A percentile compares a stretch with the other conserved stretches of the same genome.
Conservation (phyloP, 2,329 filamentous ascomycete genomes). For the Fusarium zealandicum region DNA sequence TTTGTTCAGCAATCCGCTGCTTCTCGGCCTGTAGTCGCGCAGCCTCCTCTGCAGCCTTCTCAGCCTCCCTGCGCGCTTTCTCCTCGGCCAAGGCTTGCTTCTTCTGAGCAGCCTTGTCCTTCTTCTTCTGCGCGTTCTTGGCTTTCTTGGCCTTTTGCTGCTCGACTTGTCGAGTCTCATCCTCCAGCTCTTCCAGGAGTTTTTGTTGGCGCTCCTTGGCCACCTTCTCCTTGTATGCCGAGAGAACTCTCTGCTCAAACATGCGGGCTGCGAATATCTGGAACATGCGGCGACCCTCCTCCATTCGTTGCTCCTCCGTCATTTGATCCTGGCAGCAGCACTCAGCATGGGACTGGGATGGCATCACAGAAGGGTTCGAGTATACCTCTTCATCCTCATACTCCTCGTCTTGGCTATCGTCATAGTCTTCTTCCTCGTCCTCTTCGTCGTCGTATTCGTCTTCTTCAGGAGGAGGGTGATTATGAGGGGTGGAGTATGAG, state of each 20-base stretch:
- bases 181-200: slow-evolving; percentile 87
- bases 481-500: slow-evolving; percentile 66
- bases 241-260: slow-evolving; percentile 97
- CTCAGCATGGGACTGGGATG: slow-evolving; percentile 52
- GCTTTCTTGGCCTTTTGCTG: slow-evolving; percentile 91
- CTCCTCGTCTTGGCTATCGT: slow-evolving; percentile 69
- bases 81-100: slow-evolving; percentile 91
- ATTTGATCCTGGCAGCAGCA: slow-evolving; percentile 79
- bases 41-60: slow-evolving; percentile 87
- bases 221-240: slow-evolving; percentile 97
- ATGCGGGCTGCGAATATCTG: slow-evolving; percentile 99
- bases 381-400: slow-evolving; percentile 83
- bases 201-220: slow-evolving; percentile 90
- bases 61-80: slow-evolving; percentile 84
- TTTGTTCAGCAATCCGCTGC: slow-evolving; percentile 80
- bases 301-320: slow-evolving; percentile 99
- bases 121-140: slow-evolving; percentile 92
- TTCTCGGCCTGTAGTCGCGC: slow-evolving; percentile 77
- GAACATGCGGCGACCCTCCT: slow-evolving; percentile 97
- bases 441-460: slow-evolving; percentile 77
- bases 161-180: slow-evolving; percentile 78
- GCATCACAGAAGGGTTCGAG: slow-evolving; percentile 51
- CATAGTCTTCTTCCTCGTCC: slow-evolving; percentile 66
- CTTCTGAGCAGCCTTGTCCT: slow-evolving; percentile 90
- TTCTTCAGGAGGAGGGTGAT: slow-evolving; percentile 78